These are phyloP conservation scores for Amaranthus cruentus DNA, from an alignment of 148 eudicot genomes.

Conservation along the genomic window DNA sequence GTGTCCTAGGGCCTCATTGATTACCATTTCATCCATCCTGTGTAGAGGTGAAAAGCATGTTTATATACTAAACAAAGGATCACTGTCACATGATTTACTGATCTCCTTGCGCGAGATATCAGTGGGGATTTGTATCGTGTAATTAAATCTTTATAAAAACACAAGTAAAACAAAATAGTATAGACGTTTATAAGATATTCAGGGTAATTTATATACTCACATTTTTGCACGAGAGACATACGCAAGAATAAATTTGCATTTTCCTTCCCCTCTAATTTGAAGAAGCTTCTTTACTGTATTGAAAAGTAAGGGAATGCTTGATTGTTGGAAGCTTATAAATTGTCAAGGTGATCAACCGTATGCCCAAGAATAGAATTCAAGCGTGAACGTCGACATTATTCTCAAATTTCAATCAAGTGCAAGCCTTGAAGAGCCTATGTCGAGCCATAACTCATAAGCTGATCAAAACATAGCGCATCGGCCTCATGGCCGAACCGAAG, in stretches of 20 bases:
- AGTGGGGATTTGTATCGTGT: no score
- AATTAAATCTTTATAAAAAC: no score
- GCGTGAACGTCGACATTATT: neutral
- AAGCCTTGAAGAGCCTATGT: neutral
- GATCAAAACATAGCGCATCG: neutral
- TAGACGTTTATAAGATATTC: neutral
- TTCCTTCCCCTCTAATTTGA: constrained; percentile 32
- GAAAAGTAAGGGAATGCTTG: constrained; percentile 71
- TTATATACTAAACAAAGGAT: no score
- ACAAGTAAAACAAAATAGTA: neutral
- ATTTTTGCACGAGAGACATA: constrained; percentile 80
- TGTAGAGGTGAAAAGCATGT: constrained; percentile 9
- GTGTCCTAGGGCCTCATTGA: constrained; percentile 55
- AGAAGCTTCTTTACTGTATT: constrained; percentile 71
- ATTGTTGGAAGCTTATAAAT: constrained; percentile 77
- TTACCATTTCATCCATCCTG: constrained; percentile 81
- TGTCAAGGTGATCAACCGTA: constrained; percentile 41
- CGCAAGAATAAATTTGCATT: constrained; percentile 69
- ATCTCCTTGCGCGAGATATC: no score
- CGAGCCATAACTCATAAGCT: neutral
- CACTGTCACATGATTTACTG: no score
- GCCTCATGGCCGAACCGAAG: neutral
- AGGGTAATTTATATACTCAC: constrained; percentile 36
- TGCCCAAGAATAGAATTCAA: neutral
- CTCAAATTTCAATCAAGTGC: neutral